These are phyloP conservation scores for Pseudozyma sp. DNA, from an alignment of 1,284 basidiomycete species.

Conservation along the genomic window DNA sequence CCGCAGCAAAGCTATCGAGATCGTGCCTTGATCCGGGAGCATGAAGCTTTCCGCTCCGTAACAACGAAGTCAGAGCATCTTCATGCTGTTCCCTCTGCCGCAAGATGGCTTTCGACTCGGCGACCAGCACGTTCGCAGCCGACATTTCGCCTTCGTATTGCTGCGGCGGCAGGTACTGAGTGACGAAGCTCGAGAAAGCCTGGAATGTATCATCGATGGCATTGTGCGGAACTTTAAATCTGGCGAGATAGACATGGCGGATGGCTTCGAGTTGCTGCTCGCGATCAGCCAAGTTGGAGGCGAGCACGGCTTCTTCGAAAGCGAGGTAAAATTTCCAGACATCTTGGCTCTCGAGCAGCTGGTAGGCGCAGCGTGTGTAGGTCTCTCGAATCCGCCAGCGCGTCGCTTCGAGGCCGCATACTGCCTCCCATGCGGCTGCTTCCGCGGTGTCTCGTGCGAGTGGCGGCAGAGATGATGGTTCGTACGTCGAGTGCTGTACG, in stretches of 20 bases:
- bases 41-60: conserved; percentile 3
- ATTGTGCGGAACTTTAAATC: conserved; percentile 54
- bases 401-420: conserved; percentile 26
- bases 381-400: conserved; percentile 38
- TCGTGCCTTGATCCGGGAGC: conserved; percentile 23
- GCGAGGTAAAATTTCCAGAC: conserved; percentile 55
- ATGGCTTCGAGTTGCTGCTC: conserved; percentile 45
- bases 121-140: conserved; percentile 46
- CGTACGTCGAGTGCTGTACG: conserved; percentile 9
- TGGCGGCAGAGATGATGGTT: conserved; percentile 19
- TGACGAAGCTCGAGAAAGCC: conserved; percentile 58
- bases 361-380: conserved; percentile 44
- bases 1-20: conserved; percentile 18
- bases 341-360: conserved; percentile 44
- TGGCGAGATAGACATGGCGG: conserved; percentile 52
- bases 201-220: conserved; percentile 55
- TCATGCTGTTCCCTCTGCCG: conserved; percentile 50
- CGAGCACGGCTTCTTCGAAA: conserved; percentile 47
- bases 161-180: conserved; percentile 44
- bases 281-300: conserved; percentile 9
- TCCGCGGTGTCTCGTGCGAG: not conserved
- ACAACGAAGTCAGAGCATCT: conserved; percentile 17
- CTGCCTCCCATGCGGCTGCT: conserved; percentile 6
- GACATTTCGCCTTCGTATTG: conserved; percentile 61
- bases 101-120: conserved; percentile 25